Evolutionary conservation across 371 early-diverging fungal genomes (phyloP), one percentile per base, ranked within the genome.

Genomic region (Mucor circinelloides): DNA sequence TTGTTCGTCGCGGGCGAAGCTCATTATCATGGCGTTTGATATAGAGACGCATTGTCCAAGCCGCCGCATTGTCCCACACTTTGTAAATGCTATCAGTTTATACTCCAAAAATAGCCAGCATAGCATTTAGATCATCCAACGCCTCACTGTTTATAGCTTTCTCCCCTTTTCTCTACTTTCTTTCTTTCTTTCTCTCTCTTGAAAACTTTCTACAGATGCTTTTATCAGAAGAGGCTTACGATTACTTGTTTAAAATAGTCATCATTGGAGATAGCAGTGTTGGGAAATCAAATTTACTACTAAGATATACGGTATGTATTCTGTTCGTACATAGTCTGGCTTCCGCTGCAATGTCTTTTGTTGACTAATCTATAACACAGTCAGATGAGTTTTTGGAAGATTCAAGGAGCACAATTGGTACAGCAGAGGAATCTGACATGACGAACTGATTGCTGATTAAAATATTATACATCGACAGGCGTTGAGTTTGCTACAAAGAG

Each of bases 241-340:
- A 93, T 75, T 93, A 89, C 68, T 81, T 93, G 64, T 93, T 93
- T 86, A 93, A 93, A 80, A 94, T 97, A 66, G 97, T 98, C 46
- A 88, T 97, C 65, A 96, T 99, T 93, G 70, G 70, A 4, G 70
- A 70, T 40, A 62, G 96, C 2, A 96, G 98, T 52, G 98, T 97
- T 66, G 98, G 99, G 54, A 99, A 99, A 78, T 97, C 98, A 65
- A 98, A 97, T 81, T 87, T 99, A 31, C 89, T 99, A 50, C 88
- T 94, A 66, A 89, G 96, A 36, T 97, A 98, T 82, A 96, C 97
- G 27, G 76, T 75, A 79, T 50, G 69, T 67, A 34, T 32, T 13
- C 0, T 36, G 17, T 23, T 32, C 9, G 34, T 19, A 12, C 48
- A 25, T 0, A 50, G 8, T 23, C 50, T 4, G 2, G 50, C 23